phyloP scores from a whole-genome alignment of 129 eudicot genomes.

The Helianthus tuberosus region DNA sequence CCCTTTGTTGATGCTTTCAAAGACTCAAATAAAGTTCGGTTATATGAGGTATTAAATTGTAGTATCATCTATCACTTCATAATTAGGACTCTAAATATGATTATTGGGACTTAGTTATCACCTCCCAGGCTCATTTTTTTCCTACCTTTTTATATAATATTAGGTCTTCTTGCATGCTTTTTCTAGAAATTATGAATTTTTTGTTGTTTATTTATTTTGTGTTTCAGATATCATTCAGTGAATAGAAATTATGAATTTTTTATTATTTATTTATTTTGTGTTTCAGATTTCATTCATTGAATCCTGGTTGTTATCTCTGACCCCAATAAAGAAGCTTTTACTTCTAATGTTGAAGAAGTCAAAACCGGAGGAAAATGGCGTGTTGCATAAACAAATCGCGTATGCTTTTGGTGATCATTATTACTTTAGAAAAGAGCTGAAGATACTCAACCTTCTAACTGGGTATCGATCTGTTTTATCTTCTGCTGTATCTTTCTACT shows the following conservation, averaged over 20 bases:
- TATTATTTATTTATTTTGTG: too few relatives aligned
- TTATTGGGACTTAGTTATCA: conserved; percentile 6
- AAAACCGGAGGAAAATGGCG: conserved; percentile 47
- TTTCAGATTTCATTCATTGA: conserved; percentile 51
- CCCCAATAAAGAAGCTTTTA: conserved; percentile 63
- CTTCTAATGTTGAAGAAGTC: conserved; percentile 82
- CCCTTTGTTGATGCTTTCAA: conserved; percentile 68
- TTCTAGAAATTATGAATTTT: background rate
- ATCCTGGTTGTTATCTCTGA: conserved; percentile 73
- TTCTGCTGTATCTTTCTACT: conserved; percentile 6
- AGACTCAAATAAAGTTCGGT: conserved; percentile 56
- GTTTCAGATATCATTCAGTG: conserved; percentile 46
- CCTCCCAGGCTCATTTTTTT: background rate
- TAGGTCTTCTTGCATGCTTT: background rate
- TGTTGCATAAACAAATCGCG: conserved; percentile 62
- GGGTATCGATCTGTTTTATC: conserved; percentile 53
- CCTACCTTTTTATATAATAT: background rate
- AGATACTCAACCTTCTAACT: conserved; percentile 87
- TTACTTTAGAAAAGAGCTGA: conserved; percentile 89
- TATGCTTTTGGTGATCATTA: conserved; percentile 95
- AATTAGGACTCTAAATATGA: background rate
- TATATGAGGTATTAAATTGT: conserved; percentile 66
- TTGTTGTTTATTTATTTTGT: background rate
- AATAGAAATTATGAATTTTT: too few relatives aligned
- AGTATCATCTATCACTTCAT: background rate